Evolutionary conservation across 768 basidiomycete species (phyloP).

Genomic region (Amanita inopinata): DNA sequence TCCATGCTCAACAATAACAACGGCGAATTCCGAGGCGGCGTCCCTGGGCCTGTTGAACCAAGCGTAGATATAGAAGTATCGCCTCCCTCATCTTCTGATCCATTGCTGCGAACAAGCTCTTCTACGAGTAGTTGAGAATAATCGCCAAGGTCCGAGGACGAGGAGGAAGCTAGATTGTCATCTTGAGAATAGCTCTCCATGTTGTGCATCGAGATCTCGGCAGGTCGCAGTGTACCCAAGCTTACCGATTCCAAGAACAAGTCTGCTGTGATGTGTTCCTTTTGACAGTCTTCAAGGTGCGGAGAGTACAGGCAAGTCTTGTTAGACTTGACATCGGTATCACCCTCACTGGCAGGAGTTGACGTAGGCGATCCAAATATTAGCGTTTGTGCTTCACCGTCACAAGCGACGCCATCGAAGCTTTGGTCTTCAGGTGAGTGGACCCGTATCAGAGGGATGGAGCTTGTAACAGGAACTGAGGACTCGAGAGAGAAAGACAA

Average conservation of each 20-base stretch:
- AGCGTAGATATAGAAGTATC: slow-evolving; percentile 13
- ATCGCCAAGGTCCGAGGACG: slow-evolving; percentile 1
- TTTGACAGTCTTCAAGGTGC: background rate
- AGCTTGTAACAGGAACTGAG: background rate
- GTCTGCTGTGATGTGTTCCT: background rate
- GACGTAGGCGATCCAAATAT: background rate
- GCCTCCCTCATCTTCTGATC: slow-evolving; percentile 8
- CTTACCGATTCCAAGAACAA: background rate
- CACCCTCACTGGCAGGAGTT: too few relatives aligned
- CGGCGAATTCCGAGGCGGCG: slow-evolving; percentile 11
- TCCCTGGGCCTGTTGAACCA: slow-evolving; percentile 13
- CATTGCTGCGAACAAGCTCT: background rate
- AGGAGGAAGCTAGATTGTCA: background rate
- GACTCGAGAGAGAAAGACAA: background rate
- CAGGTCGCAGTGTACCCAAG: background rate
- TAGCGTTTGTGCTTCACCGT: background rate
- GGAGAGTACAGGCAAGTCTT: background rate
- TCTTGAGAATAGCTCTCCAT: background rate
- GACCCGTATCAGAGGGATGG: slow-evolving; percentile 3
- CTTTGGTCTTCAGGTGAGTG: background rate
- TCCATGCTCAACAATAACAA: background rate
- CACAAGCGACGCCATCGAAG: background rate
- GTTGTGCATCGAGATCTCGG: background rate
- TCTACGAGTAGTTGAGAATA: background rate
- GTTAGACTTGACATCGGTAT: background rate